A percentile compares a stretch with the other conserved stretches of the same genome.
Evolutionary conservation across 306 rosid genomes (phyloP).

Genomic region (Lathyrus aphaca): DNA sequence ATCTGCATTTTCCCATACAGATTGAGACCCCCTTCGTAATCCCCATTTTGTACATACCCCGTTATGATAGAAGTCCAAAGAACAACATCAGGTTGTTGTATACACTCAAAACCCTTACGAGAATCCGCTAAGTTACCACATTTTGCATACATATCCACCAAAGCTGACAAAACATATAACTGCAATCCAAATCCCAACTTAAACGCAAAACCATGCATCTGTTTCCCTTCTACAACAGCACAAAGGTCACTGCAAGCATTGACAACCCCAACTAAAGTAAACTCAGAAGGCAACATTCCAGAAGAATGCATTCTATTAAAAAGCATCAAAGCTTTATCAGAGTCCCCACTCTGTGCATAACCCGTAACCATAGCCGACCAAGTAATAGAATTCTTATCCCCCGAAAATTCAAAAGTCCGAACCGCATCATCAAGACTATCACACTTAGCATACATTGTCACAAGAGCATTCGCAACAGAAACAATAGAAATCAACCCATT

Average conservation of each 20-base stretch:
- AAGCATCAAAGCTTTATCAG: constrained; percentile 59
- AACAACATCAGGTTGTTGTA: constrained; percentile 74
- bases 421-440: constrained; percentile 77
- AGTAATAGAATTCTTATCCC: constrained; percentile 74
- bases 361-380: constrained; percentile 93
- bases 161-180: constrained; percentile 67
- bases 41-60: constrained; percentile 77
- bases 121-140: constrained; percentile 68
- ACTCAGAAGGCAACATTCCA: constrained; percentile 63
- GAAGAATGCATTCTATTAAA: constrained; percentile 65
- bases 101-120: constrained; percentile 65
- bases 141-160: constrained; percentile 92
- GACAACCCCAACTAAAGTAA: constrained; percentile 74
- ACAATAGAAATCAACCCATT: constrained; percentile 60
- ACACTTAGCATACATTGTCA: constrained; percentile 83
- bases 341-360: constrained; percentile 77
- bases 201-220: constrained; percentile 67
- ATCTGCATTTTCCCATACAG: constrained; percentile 74
- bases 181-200: constrained; percentile 79
- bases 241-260: constrained; percentile 74
- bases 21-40: constrained; percentile 69
- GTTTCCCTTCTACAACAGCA: constrained; percentile 69
- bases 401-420: constrained; percentile 54
- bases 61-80: constrained; percentile 90
- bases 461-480: constrained; percentile 75